These are phyloP conservation scores for Piromyces finnis DNA, from an alignment of 192 early-diverging fungal species.

Conservation along the genomic window DNA sequence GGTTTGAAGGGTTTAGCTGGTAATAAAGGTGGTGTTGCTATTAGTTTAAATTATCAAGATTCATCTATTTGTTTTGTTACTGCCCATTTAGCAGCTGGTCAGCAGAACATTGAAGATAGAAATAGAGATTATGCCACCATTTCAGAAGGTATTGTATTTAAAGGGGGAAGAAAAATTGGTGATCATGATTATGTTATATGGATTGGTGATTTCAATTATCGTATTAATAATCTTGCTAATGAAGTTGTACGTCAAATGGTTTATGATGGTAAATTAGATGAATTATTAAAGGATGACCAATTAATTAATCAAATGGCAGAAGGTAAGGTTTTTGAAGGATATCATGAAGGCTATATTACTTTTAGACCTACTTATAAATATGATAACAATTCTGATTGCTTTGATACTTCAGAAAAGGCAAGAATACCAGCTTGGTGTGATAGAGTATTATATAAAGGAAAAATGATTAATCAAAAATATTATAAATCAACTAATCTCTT, in stretches of 20 bases:
- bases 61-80: conserved; percentile 79
- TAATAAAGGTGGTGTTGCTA: conserved; percentile 93
- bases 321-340: conserved; percentile 55
- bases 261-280: conserved; percentile 28
- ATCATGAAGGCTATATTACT: conserved; percentile 49
- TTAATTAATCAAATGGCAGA: conserved; percentile 38
- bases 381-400: conserved; percentile 63
- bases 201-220: conserved; percentile 92
- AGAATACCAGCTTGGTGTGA: conserved; percentile 94
- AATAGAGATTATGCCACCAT: conserved; percentile 75
- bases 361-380: conserved; percentile 92
- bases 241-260: conserved; percentile 34
- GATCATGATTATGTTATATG: conserved; percentile 58
- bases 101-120: conserved; percentile 51
- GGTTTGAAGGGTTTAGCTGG: conserved; percentile 89
- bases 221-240: conserved; percentile 44
- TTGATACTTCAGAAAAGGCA: conserved; percentile 86
- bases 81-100: conserved; percentile 84
- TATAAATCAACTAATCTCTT: not conserved
- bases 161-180: conserved; percentile 40
- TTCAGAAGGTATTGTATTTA: conserved; percentile 50
- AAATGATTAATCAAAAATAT: not conserved
- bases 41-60: conserved; percentile 71
- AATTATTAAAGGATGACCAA: conserved; percentile 68
- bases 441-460: conserved; percentile 59